Evolutionary conservation across 73 alveolate genomes (phyloP), one percentile per base, ranked within the genome.

Genomic region (Effrenium voratum): DNA sequence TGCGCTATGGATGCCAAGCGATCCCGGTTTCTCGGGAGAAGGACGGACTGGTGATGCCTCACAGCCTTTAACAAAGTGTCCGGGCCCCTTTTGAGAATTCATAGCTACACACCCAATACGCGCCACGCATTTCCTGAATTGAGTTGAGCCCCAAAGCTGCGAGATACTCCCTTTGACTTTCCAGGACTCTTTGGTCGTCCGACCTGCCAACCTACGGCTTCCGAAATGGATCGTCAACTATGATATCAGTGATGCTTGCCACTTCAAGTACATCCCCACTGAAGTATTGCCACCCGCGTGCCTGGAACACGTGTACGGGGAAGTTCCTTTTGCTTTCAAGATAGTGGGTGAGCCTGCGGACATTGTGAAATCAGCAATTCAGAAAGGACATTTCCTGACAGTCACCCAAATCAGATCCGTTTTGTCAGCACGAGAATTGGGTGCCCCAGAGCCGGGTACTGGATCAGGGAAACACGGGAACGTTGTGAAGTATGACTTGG

Each of bases 221-320:
- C 93, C 93, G 41, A n/a, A 26, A 59, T 84, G 79, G 57, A 30
- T 38, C 2, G 50, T 84, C 73, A n/a, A 38, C 60, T 49, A 52
- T 43, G 24, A 2, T 5, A 1, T 84, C 22, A 38, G 59, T 55
- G 79, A 84, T 0, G 30, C 8, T 12, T 55, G 80, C 93, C 77
- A 49, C 0, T 84, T 4, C 43, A 10, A 49, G 24, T n/a, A 32
- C 28, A 43, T 84, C 32, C 93, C 93, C 32, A 57, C 80, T 0
- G 13, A 52, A 49, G 45, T 55, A 28, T 10, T 55, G 41, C 80
- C 93, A 12, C 52, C 92, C 0, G 73, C 52, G 19, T 46, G 75
- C 50, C 28, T 81, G 16, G 80, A 55, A 16, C 77, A 55, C 1
- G 26, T 0, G 0, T 47, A 34, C 47, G 77, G 93, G 10, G 32